Evolutionary conservation across 495 filamentous ascomycete species (phyloP), one percentile per base, ranked within the genome.

Genomic region (Lichina pygmaea): DNA sequence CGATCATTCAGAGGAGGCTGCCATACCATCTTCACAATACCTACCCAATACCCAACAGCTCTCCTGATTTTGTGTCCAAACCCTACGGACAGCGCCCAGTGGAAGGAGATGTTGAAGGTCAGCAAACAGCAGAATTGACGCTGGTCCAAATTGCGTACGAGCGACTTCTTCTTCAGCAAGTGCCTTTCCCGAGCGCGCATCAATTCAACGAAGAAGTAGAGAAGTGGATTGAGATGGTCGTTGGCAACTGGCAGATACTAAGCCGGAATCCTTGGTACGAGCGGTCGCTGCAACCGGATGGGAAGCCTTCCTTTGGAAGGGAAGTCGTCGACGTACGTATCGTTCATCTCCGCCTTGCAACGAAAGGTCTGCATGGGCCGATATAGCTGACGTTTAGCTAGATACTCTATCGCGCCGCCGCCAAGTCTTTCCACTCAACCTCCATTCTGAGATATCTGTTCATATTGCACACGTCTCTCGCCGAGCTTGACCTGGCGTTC

Each of bases 381-480:
- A 8, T 17, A 16, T 42, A 30, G 38, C 47, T 43, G 16, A 40
- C 44, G 37, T 34, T 11, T 44, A 31, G 10, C 42, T 51, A 91
- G 60, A 78, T 82, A 31, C 63, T 94, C 8, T 93, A 93, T 52
- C 73, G 78, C 15, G 84, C 85, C 31, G 79, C 89, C 8, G 79
- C 78, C 2, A 91, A 86, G 58, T 91, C 84, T 0, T 97, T 84
- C 52, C 89, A 95, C 55, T 95, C 91, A 2, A 86, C 85, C 6
- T 59, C 77, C 17, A 75, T 95, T 44, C 61, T 97, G 32, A 67
- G 86, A 45, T 76, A 91, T 55, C 66, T 97, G 1, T 95, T 95
- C 51, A 80, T 75, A 11, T 77, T 93, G 6, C 89, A 95, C 59
- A 64, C 78, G 3, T 66, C 81, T 2, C 62, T 93, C 37, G 83